Base-by-base conservation (phyloP, 2,329 filamentous ascomycete genomes). In the Pleomassaria siparia region DNA sequence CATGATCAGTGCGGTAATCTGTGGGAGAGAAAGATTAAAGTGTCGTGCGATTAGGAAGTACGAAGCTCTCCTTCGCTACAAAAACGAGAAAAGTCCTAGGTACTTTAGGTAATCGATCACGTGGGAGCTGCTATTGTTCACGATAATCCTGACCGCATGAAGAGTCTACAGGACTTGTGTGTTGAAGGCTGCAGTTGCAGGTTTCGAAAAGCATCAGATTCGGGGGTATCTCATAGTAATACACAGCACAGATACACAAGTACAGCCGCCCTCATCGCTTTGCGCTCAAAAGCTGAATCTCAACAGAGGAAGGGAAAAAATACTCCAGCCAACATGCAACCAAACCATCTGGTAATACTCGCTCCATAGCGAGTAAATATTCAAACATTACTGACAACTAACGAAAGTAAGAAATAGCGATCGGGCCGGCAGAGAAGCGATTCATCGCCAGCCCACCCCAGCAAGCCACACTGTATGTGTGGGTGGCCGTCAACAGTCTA, bases 211-310 rank as follows among this genome's bases (percentile, higher is more conserved):
- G 18, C 4, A 8, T 35, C 5, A 12, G 12, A 37, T 37, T 37
- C 20, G 45, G 60, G 62, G 60, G 62, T 65, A 65, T 65, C 62
- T 63, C 58, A 57, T 58, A 57, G 62, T 59, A 60, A 44, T 60
- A 62, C 57, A 60, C 7, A 40, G 12, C n/a, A 29, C 37, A 28
- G 25, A 40, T 26, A 48, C 56, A 56, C 46, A 59, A 60, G 47
- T 51, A 54, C 50, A 52, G 50, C 50, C 37, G 44, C 44, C 36
- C 41, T 40, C 18, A 22, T 40, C 25, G n/a, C n/a, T n/a, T n/a
- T n/a, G n/a, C 22, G 9, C 24, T 9, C n/a, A 4, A 28, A 9
- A 40, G 22, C 8, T 29, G 16, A 4, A 10, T 16, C 6, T 26
- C 21, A 4, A 35, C 16, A 12, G 13, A 10, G n/a, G 20, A 20